Percentiles rank a stretch among this genome's conserved stretches.
These are phyloP conservation scores for Wallacemonas sp. DNA, from an alignment of 208 protist species.

Conservation along the genomic window DNA sequence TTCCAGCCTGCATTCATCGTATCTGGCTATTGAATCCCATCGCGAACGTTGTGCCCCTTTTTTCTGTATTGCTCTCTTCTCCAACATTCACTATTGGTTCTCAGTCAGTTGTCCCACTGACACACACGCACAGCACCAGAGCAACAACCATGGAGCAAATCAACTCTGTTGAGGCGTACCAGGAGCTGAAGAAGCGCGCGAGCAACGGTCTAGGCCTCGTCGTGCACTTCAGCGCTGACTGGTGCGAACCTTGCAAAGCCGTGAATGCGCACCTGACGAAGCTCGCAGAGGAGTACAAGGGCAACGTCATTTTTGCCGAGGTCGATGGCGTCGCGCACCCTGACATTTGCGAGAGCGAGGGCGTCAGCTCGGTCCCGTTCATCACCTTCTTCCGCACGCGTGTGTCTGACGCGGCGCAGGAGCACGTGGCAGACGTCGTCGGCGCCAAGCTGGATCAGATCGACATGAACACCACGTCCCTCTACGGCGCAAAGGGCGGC, in stretches of 20 bases:
- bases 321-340: constrained; percentile 67
- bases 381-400: constrained; percentile 86
- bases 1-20: too few species aligned
- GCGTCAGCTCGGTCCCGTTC: constrained; percentile 88
- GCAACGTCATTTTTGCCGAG: constrained; percentile 70
- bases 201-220: constrained; percentile 54
- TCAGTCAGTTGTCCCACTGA: not conserved
- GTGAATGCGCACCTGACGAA: constrained; percentile 60
- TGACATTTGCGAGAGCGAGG: constrained; percentile 75
- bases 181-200: constrained; percentile 52
- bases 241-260: constrained; percentile 88
- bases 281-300: constrained; percentile 36
- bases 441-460: constrained; percentile 81
- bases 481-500: constrained; percentile 70
- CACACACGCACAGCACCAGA: not conserved
- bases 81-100: too few species aligned
- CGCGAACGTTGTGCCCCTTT: too few species aligned
- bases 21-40: too few species aligned
- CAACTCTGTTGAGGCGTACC: constrained; percentile 44
- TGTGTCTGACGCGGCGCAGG: constrained; percentile 26
- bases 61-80: too few species aligned
- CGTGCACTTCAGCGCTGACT: constrained; percentile 87
- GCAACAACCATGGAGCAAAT: constrained; percentile 36
- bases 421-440: constrained; percentile 80
- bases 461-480: constrained; percentile 70